phyloP scores from a whole-genome alignment of 139 green algal species.

The Coccomyxa sp. region DNA sequence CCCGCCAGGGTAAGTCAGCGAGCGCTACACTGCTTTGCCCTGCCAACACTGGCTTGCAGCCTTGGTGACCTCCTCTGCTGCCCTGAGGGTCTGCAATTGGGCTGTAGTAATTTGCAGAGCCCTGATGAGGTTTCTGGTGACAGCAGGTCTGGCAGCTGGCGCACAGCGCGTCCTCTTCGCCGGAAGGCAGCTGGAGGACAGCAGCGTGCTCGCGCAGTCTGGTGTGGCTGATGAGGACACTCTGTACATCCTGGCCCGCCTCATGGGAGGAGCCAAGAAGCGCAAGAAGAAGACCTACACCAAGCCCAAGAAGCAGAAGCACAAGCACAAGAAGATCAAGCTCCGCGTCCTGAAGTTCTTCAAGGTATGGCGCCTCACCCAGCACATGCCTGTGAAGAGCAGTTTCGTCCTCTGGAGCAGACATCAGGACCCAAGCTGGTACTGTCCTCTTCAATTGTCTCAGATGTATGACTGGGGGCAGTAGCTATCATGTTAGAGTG shows the following conservation, averaged over 20 bases:
- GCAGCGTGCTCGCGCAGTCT: constrained; percentile 49
- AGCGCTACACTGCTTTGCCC: neutral
- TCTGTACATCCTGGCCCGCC: constrained; percentile 76
- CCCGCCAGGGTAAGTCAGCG: constrained; percentile 60
- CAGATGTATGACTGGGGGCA: too few species aligned
- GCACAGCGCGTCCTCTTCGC: constrained; percentile 77
- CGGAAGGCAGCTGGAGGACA: constrained; percentile 71
- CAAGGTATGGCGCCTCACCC: constrained; percentile 42
- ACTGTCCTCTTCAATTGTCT: too few species aligned
- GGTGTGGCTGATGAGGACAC: constrained; percentile 81
- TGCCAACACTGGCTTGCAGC: too few species aligned
- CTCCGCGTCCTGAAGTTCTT: constrained; percentile 72
- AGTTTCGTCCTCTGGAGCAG: neutral
- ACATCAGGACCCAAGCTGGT: too few species aligned
- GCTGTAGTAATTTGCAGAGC: too few species aligned
- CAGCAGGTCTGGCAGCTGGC: constrained; percentile 61
- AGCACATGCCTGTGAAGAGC: neutral
- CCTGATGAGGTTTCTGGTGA: neutral
- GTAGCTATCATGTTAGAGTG: neutral
- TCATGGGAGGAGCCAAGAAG: constrained; percentile 98
- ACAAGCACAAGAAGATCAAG: constrained; percentile 99
- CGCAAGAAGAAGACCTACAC: constrained; percentile 99
- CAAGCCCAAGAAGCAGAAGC: constrained; percentile 99
- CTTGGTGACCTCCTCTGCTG: too few species aligned
- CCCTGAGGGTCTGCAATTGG: too few species aligned